These are phyloP conservation scores for Beauveria medogensis DNA, from an alignment of 2,329 filamentous ascomycete genomes.

Conservation along the genomic window DNA sequence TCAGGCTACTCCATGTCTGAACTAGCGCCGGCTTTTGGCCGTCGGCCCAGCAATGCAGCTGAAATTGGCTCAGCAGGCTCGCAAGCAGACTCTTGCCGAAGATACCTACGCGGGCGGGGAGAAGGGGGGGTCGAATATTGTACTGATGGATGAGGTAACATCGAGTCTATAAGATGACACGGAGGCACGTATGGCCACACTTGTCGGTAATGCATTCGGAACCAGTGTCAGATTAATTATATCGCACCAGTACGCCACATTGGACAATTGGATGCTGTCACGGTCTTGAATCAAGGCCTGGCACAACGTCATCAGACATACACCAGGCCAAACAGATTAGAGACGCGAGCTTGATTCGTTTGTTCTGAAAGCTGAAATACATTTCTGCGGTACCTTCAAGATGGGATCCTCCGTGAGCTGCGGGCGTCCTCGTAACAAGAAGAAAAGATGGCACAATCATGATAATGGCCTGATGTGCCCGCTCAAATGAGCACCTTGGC, in stretches of 20 bases:
- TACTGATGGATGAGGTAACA: slow-evolving; percentile 2
- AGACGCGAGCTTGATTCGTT: background rate
- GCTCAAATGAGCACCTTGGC: slow-evolving; percentile 30
- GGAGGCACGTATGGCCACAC: background rate
- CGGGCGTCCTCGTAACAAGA: too few species aligned
- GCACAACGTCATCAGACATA: background rate
- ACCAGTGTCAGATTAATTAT: background rate
- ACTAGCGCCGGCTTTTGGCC: too few species aligned
- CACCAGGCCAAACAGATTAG: background rate
- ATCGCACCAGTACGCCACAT: background rate
- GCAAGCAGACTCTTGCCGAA: too few species aligned
- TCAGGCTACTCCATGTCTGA: too few species aligned
- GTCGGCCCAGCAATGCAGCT: too few species aligned
- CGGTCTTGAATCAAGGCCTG: background rate
- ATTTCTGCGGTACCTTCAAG: too few species aligned
- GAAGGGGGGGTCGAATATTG: background rate
- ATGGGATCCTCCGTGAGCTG: too few species aligned
- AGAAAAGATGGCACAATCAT: too few species aligned
- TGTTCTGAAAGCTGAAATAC: too few species aligned
- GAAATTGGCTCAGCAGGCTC: too few species aligned
- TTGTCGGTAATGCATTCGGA: background rate
- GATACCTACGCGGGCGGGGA: too few species aligned
- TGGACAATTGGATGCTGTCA: background rate
- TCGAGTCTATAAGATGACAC: background rate
- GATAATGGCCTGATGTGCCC: background rate